Evolutionary conservation across 176 grass and related monocot genomes (phyloP).

Genomic region (Musa troglodytarum): DNA sequence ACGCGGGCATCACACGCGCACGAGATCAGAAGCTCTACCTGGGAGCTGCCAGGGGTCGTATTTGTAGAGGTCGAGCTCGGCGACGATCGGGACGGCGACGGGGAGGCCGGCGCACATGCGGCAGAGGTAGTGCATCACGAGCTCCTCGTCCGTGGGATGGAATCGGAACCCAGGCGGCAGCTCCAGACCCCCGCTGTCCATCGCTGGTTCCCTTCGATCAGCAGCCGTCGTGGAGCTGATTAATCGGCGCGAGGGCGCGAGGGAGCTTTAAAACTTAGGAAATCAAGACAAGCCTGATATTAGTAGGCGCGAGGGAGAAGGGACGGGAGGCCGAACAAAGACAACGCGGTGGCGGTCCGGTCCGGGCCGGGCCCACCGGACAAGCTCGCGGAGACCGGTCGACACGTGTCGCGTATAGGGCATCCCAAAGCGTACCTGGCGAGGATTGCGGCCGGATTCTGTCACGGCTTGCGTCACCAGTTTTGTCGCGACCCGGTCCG

Average conservation of each 20-base stretch:
- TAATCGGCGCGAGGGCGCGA: no score
- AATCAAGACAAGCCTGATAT: not conserved
- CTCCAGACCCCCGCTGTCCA: slow-evolving; percentile 15
- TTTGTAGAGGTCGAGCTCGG: slow-evolving; percentile 97
- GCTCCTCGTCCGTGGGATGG: slow-evolving; percentile 97
- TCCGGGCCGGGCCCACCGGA: not conserved
- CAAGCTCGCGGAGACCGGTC: not conserved
- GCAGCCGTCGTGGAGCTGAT: not conserved
- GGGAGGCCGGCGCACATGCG: slow-evolving; percentile 55
- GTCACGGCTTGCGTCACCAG: slow-evolving; percentile 6
- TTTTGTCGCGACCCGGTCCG: not conserved
- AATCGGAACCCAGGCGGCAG: slow-evolving; percentile 94
- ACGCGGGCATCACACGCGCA: not conserved
- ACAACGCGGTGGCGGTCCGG: not conserved
- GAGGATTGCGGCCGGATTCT: slow-evolving; percentile 12
- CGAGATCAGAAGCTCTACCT: slow-evolving; percentile 19
- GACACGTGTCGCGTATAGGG: not conserved
- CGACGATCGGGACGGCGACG: slow-evolving; percentile 74
- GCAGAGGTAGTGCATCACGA: slow-evolving; percentile 88
- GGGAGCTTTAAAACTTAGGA: slow-evolving; percentile 3
- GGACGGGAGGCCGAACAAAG: not conserved
- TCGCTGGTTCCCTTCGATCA: not conserved
- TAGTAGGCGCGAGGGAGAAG: not conserved
- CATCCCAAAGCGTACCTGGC: not conserved
- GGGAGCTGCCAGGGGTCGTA: slow-evolving; percentile 85